These are phyloP conservation scores for Kurtzmaniella quercitrusa DNA, from an alignment of 1,139 yeast genomes.

Conservation along the genomic window DNA sequence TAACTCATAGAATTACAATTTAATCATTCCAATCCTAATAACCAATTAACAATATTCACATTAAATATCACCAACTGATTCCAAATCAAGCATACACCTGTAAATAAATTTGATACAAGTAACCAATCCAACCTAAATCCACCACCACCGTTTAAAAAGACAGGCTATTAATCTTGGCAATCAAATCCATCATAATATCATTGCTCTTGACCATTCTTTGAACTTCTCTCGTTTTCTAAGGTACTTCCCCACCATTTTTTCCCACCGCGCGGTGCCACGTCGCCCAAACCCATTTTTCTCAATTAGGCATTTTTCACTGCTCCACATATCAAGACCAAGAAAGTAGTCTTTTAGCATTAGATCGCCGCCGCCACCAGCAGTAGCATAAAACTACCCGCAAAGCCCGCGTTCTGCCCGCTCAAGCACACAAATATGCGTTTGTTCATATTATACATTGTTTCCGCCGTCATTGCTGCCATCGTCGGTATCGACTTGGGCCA, in stretches of 20 bases:
- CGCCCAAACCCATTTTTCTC: neutral
- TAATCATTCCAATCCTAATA: too few species aligned
- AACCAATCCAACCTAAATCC: too few species aligned
- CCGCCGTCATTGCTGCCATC: conserved; percentile 49
- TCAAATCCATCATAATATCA: too few species aligned
- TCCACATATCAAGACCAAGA: neutral
- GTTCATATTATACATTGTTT: conserved; percentile 8
- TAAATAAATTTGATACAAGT: too few species aligned
- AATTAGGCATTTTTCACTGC: neutral
- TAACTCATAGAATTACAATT: too few species aligned
- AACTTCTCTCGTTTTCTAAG: neutral
- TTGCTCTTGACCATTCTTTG: neutral
- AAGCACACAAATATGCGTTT: conserved; percentile 4
- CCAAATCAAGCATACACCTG: too few species aligned
- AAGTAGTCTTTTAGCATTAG: neutral
- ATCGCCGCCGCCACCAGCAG: neutral
- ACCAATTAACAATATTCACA: too few species aligned
- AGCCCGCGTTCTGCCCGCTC: neutral
- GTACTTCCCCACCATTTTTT: neutral
- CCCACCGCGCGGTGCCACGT: neutral
- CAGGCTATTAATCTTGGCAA: too few species aligned
- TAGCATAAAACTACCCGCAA: neutral
- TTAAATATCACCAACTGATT: too few species aligned
- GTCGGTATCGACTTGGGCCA: conserved; percentile 90
- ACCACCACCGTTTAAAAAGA: too few species aligned